A percentile compares a stretch with the other conserved stretches of the same genome.
Conservation (phyloP, 352 stramenopile species). For the Globisporangium iwayamae region DNA sequence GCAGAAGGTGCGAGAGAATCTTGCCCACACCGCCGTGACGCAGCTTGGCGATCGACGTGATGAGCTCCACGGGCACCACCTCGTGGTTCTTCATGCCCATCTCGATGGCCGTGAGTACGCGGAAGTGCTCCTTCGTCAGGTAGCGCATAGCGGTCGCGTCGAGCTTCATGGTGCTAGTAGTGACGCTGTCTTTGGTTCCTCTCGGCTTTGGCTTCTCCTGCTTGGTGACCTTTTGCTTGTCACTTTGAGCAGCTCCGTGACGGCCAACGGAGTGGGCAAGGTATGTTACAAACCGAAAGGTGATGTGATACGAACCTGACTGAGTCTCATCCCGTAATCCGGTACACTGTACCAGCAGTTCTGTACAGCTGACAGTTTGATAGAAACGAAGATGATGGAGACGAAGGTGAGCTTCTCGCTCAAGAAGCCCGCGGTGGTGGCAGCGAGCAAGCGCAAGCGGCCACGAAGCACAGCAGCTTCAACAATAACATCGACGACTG, state of each 20-base stretch:
- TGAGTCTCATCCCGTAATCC: neutral
- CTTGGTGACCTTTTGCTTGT: conserved; percentile 13
- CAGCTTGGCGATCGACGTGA: conserved; percentile 95
- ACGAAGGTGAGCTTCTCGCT: conserved; percentile 30
- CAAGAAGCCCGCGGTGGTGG: conserved; percentile 8
- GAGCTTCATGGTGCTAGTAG: conserved; percentile 81
- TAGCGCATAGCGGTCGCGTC: conserved; percentile 93
- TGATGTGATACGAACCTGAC: neutral
- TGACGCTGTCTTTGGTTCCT: conserved; percentile 1
- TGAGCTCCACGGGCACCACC: conserved; percentile 96
- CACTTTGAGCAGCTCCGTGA: conserved; percentile 5
- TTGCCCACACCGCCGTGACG: conserved; percentile 97
- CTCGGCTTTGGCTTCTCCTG: neutral
- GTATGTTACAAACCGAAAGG: conserved; percentile 6
- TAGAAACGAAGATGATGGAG: neutral
- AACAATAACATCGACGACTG: neutral
- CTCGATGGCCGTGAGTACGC: conserved; percentile 98
- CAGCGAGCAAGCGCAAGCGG: conserved; percentile 23
- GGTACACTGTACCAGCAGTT: conserved; percentile 7
- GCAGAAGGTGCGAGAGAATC: conserved; percentile 94
- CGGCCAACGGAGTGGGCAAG: conserved; percentile 6
- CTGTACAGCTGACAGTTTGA: neutral
- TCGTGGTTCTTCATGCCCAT: conserved; percentile 99
- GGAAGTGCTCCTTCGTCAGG: conserved; percentile 95
- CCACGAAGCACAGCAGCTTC: neutral